A percentile compares a stretch with the other conserved stretches of the same genome.
Conservation (phyloP, 805 yeast species). For the Cyberlindnera sargentensis region DNA sequence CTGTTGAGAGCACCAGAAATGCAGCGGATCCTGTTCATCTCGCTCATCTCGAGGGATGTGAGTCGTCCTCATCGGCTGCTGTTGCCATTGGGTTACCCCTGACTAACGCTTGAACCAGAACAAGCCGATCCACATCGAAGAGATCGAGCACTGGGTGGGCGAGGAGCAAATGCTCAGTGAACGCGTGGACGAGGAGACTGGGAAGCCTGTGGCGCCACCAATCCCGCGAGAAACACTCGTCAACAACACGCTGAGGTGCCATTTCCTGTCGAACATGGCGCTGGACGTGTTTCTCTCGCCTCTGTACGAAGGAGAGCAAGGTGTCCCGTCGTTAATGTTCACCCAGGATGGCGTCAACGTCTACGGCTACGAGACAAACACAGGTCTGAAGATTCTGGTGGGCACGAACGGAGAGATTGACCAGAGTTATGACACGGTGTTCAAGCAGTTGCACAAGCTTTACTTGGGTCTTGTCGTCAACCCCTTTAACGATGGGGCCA, state of each 20-base stretch:
- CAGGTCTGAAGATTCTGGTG: conserved; percentile 58
- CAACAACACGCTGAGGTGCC: conserved; percentile 40
- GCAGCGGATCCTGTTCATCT: conserved; percentile 32
- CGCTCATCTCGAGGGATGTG: conserved; percentile 44
- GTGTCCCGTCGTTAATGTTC: conserved; percentile 39
- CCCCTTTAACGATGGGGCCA: conserved; percentile 42
- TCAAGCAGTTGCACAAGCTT: conserved; percentile 42
- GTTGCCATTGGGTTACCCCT: too few species aligned
- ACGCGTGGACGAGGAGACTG: conserved; percentile 6
- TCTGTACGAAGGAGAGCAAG: conserved; percentile 32
- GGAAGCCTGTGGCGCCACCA: not conserved
- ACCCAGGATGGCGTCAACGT: conserved; percentile 62
- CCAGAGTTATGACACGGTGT: conserved; percentile 19
- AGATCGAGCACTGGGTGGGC: conserved; percentile 32
- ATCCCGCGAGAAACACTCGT: not conserved
- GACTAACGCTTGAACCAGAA: not conserved
- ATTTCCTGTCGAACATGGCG: conserved; percentile 71
- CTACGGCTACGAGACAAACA: conserved; percentile 62
- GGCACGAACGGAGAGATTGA: conserved; percentile 39
- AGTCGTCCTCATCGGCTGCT: not conserved
- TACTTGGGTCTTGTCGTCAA: conserved; percentile 53
- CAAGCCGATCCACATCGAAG: conserved; percentile 49
- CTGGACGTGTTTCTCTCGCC: conserved; percentile 59
- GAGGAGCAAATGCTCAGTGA: conserved; percentile 10
- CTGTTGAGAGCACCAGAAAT: too few species aligned